A percentile compares a stretch with the other conserved stretches of the same genome.
Conservation (phyloP, 257 asterid species). For the Solanum piurae region DNA sequence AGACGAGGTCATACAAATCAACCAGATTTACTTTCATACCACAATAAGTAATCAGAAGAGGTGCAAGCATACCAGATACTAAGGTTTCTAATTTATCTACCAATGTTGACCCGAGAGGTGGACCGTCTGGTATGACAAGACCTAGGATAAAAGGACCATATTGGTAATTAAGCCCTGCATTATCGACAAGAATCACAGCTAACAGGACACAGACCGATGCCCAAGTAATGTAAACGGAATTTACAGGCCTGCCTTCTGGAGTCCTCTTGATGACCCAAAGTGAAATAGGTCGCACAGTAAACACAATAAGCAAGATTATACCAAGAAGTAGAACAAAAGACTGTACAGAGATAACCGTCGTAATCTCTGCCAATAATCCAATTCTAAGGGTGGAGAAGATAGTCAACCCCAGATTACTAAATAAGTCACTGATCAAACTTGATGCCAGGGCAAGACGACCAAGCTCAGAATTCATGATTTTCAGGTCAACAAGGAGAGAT, state of each 20-base stretch:
- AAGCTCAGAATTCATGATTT: slow-evolving; percentile 76
- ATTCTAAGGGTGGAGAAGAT: slow-evolving; percentile 31
- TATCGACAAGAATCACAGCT: slow-evolving; percentile 47
- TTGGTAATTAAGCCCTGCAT: slow-evolving; percentile 53
- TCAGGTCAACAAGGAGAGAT: slow-evolving; percentile 62
- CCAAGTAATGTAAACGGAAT: slow-evolving; percentile 31
- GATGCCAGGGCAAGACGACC: slow-evolving; percentile 79
- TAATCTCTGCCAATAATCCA: slow-evolving; percentile 25
- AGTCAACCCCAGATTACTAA: slow-evolving; percentile 32
- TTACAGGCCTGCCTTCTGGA: slow-evolving; percentile 68
- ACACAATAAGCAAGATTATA: slow-evolving; percentile 29
- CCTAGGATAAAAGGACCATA: slow-evolving; percentile 83
- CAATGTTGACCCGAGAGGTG: slow-evolving; percentile 77
- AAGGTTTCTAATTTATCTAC: slow-evolving; percentile 64
- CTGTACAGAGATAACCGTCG: slow-evolving; percentile 15
- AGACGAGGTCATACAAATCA: slow-evolving; percentile 41
- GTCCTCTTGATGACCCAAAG: slow-evolving; percentile 50
- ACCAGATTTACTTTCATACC: slow-evolving; percentile 58
- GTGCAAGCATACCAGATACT: slow-evolving; percentile 54
- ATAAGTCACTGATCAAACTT: slow-evolving; percentile 52
- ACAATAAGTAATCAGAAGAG: slow-evolving; percentile 61
- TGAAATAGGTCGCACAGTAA: slow-evolving; percentile 40
- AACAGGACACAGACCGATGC: slow-evolving; percentile 36
- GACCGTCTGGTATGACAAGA: slow-evolving; percentile 75
- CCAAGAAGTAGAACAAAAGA: slow-evolving; percentile 21